Conservation (phyloP, 2,329 filamentous ascomycete species). For the Tolypocladium paradoxum region DNA sequence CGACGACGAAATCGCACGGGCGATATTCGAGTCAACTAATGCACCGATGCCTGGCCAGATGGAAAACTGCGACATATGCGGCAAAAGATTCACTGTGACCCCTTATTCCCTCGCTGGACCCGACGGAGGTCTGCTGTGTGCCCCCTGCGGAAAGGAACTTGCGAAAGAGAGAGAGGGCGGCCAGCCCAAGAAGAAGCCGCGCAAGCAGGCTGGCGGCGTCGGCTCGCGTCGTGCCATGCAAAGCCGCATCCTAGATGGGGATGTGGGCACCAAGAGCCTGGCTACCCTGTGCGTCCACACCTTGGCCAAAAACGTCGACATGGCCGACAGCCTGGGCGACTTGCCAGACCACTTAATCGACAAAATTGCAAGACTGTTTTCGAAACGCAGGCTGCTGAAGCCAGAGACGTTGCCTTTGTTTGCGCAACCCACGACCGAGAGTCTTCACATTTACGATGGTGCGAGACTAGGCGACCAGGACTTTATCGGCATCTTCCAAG, state of each 20-base stretch:
- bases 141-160: conserved; percentile 66
- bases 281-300: conserved; percentile 54
- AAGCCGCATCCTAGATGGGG: conserved; percentile 75
- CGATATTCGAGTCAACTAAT: conserved; percentile 34
- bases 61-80: conserved; percentile 77
- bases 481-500: conserved; percentile 69
- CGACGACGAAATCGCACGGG: conserved; percentile 38
- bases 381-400: conserved; percentile 47
- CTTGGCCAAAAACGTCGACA: conserved; percentile 49
- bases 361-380: conserved; percentile 47
- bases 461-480: conserved; percentile 63
- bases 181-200: conserved; percentile 30
- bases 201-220: conserved; percentile 39
- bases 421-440: conserved; percentile 37
- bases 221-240: conserved; percentile 64
- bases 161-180: conserved; percentile 45
- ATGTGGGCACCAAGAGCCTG: conserved; percentile 57
- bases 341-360: conserved; percentile 45
- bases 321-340: conserved; percentile 52
- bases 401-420: conserved; percentile 46
- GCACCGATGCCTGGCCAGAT: conserved; percentile 69
- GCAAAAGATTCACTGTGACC: conserved; percentile 86
- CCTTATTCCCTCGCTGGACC: conserved; percentile 75
- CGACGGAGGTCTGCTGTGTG: conserved; percentile 77
- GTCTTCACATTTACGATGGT: conserved; percentile 46